Conservation (phyloP, 1,284 basidiomycete species). For the Austroboletus novae-zelandiae region DNA sequence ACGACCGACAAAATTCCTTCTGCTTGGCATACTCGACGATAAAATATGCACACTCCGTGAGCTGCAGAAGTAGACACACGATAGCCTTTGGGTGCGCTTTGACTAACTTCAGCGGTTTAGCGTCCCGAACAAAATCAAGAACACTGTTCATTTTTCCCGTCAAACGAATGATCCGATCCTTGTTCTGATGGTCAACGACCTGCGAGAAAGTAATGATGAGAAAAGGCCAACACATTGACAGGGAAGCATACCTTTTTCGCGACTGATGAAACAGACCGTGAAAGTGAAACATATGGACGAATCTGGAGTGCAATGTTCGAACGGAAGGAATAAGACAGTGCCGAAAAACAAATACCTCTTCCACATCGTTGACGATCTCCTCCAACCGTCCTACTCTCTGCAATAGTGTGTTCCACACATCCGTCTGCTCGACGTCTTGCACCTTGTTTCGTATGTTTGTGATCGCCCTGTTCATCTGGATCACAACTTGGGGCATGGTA, state of each 20-base stretch:
- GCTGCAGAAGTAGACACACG: too few species aligned
- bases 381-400: too few species aligned
- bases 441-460: not conserved
- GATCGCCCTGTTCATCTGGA: too few species aligned
- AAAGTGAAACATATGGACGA: conserved; percentile 4
- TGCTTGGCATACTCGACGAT: too few species aligned
- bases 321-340: not conserved
- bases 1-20: too few species aligned
- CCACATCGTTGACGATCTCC: not conserved
- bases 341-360: not conserved
- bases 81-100: too few species aligned
- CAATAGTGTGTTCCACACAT: not conserved
- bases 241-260: too few species aligned
- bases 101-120: not conserved
- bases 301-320: not conserved
- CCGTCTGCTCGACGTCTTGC: conserved; percentile 1
- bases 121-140: conserved; percentile 1
- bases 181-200: not conserved
- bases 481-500: not conserved
- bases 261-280: conserved; percentile 1
- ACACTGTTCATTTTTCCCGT: not conserved
- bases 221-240: not conserved
- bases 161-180: not conserved
- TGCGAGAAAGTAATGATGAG: not conserved
- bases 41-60: too few species aligned